These are phyloP conservation scores for Biancaea sappan DNA, from an alignment of 306 rosid species.

Conservation along the genomic window DNA sequence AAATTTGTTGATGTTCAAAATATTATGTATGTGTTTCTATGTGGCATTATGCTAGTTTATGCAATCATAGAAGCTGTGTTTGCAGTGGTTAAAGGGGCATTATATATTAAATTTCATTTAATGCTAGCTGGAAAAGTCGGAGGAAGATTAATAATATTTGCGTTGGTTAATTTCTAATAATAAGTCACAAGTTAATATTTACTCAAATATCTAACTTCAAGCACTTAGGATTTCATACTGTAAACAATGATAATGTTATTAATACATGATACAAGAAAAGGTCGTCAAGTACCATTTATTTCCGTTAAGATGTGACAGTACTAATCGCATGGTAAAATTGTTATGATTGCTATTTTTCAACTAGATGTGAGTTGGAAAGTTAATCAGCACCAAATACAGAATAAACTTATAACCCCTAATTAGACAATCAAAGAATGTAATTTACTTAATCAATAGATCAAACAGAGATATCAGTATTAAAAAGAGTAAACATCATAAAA, in stretches of 20 bases:
- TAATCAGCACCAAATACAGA: neutral
- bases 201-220: constrained; percentile 8
- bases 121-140: constrained; percentile 2
- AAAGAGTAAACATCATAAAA: neutral
- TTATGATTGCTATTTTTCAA: constrained; percentile 1
- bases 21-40: too few species aligned
- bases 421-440: neutral
- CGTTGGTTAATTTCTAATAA: constrained; percentile 12
- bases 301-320: neutral
- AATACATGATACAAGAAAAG: neutral
- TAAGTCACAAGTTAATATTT: constrained; percentile 6
- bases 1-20: too few species aligned
- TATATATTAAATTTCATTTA: constrained; percentile 7
- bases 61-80: constrained; percentile 13
- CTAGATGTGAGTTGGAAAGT: constrained; percentile 8
- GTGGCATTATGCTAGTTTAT: too few species aligned
- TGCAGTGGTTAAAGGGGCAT: constrained; percentile 7
- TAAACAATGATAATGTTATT: neutral
- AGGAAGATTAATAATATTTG: constrained; percentile 16
- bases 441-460: neutral
- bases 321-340: neutral
- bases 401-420: neutral
- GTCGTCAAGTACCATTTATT: neutral
- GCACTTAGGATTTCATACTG: neutral
- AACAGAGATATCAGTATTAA: neutral